Evolutionary conservation across 805 yeast species (phyloP), one percentile per base, ranked within the genome.

Genomic region (Lachancea nothofagi): DNA sequence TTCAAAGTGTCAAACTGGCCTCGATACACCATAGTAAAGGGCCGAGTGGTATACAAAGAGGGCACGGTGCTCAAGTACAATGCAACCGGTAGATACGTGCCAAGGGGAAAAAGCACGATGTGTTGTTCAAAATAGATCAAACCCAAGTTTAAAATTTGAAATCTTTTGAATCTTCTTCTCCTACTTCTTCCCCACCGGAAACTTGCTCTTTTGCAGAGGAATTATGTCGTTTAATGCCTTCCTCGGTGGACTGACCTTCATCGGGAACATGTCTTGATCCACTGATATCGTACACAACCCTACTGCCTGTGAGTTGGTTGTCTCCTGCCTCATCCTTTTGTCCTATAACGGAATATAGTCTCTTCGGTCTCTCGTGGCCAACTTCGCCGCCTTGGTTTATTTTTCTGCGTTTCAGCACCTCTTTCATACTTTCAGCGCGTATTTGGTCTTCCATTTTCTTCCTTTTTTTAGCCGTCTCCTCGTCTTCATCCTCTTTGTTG

Each of bases 1-100:
- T 53, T 66, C 63, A 46, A 34, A 10, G 57, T 70, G 42, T 58
- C 61, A 23, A 70, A 70, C 44, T 70, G 74, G 74, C 74, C 75
- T n/a, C 54, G 70, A 32, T 68, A 54, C 39, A 69, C 74, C 1
- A 46, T 69, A 8, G 49, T 67, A 17, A 59, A 70, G 40, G 74
- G 74, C 3, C 24, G 53, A 2, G 45, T 64, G 7, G 58, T 59
- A 5, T 69, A 63, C 28, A 39, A 36, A 53, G 60, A 62, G 31
- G 53, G 64, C 17, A 62, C 55, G 22, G 34, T 48, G 1, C 15
- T 46, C 7, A 28, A 38, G 14, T 41, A 40, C 21, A 42, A 46
- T 27, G 51, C 49, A 2, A 25, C 27, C 7, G 51, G 51, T 9
- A 7, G 19, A 4, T 48, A 48, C 24, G 31, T 48, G 14, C 44